These are phyloP conservation scores for Medicago ruthenica DNA, from an alignment of 306 rosid genomes.

Conservation along the genomic window DNA sequence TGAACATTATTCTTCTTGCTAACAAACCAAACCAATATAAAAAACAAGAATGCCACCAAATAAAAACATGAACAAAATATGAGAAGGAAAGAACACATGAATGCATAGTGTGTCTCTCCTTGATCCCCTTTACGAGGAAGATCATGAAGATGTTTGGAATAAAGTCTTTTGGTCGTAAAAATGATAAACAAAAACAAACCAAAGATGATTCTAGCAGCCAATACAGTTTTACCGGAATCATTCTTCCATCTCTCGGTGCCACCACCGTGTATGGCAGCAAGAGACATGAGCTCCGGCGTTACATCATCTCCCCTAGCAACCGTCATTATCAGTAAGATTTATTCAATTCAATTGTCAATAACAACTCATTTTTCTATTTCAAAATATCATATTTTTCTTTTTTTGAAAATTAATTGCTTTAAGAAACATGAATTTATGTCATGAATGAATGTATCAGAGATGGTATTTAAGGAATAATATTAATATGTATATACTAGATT, in stretches of 20 bases:
- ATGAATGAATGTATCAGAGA: not conserved
- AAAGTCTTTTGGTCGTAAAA: not conserved
- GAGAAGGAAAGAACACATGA: not conserved
- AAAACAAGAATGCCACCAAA: too few relatives aligned
- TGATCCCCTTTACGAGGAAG: not conserved
- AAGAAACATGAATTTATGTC: not conserved
- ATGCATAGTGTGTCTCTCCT: not conserved
- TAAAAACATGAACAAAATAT: too few relatives aligned
- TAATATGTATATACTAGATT: too few relatives aligned
- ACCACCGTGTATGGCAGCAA: slow-evolving; percentile 21
- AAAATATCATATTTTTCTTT: too few relatives aligned
- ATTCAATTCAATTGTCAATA: not conserved
- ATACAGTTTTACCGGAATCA: slow-evolving; percentile 63
- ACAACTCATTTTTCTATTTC: too few relatives aligned
- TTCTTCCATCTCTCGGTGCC: slow-evolving; percentile 75
- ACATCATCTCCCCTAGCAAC: slow-evolving; percentile 54
- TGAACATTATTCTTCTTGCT: too few relatives aligned
- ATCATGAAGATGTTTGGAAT: slow-evolving; percentile 15
- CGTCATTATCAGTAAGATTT: slow-evolving; percentile 52
- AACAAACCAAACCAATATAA: too few relatives aligned
- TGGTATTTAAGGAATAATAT: not conserved
- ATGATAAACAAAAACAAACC: not conserved
- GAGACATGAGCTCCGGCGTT: slow-evolving; percentile 41
- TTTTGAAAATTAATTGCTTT: too few relatives aligned
- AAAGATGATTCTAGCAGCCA: slow-evolving; percentile 62